Evolutionary conservation across 2,329 filamentous ascomycete species (phyloP).

Genomic region (Apiospora koreana): DNA sequence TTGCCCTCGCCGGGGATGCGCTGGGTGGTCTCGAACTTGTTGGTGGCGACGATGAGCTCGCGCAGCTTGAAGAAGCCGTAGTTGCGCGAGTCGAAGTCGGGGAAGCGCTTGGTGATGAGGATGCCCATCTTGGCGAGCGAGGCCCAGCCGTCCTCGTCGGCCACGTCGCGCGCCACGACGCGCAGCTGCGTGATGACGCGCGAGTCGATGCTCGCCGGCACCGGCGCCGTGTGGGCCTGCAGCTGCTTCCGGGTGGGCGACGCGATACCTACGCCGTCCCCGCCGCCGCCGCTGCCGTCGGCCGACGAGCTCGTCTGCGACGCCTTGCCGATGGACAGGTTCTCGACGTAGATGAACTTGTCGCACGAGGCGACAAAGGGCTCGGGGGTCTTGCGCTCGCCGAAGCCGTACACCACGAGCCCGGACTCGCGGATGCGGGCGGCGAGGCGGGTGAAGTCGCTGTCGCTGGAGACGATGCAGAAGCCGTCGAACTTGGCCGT

Average conservation of each 20-base stretch:
- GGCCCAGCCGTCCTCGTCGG: slow-evolving; percentile 9
- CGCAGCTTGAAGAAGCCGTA: slow-evolving; percentile 8
- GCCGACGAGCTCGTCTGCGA: background rate
- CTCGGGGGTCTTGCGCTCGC: slow-evolving; percentile 10
- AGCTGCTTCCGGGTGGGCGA: background rate
- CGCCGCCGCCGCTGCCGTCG: background rate
- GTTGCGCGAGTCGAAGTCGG: slow-evolving; percentile 6
- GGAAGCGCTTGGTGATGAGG: slow-evolving; percentile 6
- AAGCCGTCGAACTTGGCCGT: slow-evolving; percentile 5
- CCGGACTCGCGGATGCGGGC: slow-evolving; percentile 5
- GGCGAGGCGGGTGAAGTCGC: slow-evolving; percentile 10
- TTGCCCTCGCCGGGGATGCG: background rate
- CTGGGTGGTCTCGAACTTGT: background rate
- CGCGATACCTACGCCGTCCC: background rate
- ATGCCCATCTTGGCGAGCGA: background rate
- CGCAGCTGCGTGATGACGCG: background rate
- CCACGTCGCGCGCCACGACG: background rate
- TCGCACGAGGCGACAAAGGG: slow-evolving; percentile 7
- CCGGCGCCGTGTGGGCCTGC: background rate
- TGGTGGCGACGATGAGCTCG: slow-evolving; percentile 5
- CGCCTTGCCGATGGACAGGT: background rate
- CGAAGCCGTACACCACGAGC: background rate
- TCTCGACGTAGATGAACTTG: slow-evolving; percentile 9
- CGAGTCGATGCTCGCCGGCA: background rate
- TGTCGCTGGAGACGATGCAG: slow-evolving; percentile 9